Evolutionary conservation across 768 basidiomycete genomes (phyloP), one percentile per base, ranked within the genome.

Genomic region (Tricholoma flavovirens): DNA sequence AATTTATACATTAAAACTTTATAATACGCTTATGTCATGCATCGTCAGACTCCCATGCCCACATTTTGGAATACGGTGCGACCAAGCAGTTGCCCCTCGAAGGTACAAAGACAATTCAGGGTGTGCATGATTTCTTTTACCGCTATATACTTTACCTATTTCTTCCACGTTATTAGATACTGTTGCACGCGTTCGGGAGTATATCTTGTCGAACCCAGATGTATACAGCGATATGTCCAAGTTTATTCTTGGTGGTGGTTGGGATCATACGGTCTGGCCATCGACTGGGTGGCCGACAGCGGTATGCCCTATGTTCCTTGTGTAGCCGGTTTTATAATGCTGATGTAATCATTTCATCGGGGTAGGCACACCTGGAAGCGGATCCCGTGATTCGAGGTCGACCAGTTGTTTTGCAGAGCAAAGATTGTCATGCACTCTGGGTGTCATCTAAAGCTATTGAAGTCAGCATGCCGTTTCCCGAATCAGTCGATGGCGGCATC

Each of bases 391-490:
- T 95, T 17, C 72, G 72, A 45, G 86, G 83, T 19, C 79, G 90
- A 12, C 85, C 84, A 0, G 83, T 97, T 38, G 75, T 89, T 14
- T 76, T 96, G 15, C 86, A 88, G 60, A 84, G 91, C 66, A 90
- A 94, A 57, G 94, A 97, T 68, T 86, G 86, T 5, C 94, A 96
- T 70, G 92, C 90, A 0, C 74, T 90, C 5, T 96, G 94, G 94
- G 83, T 92, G 11, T 93, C 90, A 4, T 73, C 75, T 4, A 77
- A 70, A 45, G 81, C 85, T 2, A 71, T 95, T 3, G 71, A 78
- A 55, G 60, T 64, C 1, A 85, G 88, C 62, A 70, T 75, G 8
- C 82, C 84, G 14, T 77, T 92, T 21, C 90, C 93, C 2, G 74
- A 79, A 6, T 65, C 72, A 21, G 80, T 95, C 1, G 87, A 90